Evolutionary conservation across 2,329 filamentous ascomycete species (phyloP).

Genomic region (Neopestalotiopsis rosae): DNA sequence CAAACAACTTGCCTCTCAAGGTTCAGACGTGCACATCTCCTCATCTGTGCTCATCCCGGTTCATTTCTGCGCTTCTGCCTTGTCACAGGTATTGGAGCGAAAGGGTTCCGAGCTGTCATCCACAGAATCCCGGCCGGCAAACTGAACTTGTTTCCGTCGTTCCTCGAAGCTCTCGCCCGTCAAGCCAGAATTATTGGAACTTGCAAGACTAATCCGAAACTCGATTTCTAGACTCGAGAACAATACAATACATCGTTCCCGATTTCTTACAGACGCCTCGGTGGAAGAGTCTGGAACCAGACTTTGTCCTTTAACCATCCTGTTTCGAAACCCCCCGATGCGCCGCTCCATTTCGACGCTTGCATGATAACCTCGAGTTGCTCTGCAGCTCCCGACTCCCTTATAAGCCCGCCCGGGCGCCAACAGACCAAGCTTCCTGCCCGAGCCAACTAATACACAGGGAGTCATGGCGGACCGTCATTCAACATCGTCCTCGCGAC

Average conservation of each 20-base stretch:
- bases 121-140: neutral
- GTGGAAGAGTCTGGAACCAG: constrained; percentile 16
- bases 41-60: neutral
- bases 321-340: constrained; percentile 4
- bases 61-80: constrained; percentile 11
- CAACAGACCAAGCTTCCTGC: constrained; percentile 36
- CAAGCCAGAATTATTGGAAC: neutral
- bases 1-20: constrained; percentile 34
- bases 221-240: neutral
- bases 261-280: neutral
- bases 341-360: constrained; percentile 26
- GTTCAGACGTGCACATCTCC: constrained; percentile 17
- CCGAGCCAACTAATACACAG: constrained; percentile 35
- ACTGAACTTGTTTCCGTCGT: neutral
- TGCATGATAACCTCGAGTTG: constrained; percentile 34
- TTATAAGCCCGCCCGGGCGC: constrained; percentile 38
- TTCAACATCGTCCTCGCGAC: constrained; percentile 37
- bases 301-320: neutral
- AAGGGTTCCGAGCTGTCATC: neutral
- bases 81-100: neutral
- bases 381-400: constrained; percentile 31
- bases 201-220: neutral
- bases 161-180: neutral
- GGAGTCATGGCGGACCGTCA: constrained; percentile 39
- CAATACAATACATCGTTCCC: neutral